phyloP scores from a whole-genome alignment of 257 asterid species.

The Solanum etuberosum region DNA sequence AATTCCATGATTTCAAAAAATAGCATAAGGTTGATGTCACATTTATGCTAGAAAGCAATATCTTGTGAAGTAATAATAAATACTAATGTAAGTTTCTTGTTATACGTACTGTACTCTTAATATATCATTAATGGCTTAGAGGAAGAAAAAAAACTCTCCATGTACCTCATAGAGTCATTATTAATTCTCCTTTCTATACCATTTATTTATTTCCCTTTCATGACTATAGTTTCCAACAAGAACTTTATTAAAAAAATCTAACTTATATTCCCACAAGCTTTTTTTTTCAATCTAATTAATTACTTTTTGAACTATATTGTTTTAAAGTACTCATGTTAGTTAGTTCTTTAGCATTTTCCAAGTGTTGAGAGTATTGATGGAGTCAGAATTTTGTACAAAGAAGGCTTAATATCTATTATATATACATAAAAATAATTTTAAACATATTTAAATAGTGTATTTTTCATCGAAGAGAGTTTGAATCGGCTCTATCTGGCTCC shows the following conservation, averaged over 20 bases:
- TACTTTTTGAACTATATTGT: neutral
- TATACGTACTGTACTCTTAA: neutral
- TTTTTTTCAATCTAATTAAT: neutral
- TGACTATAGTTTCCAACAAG: neutral
- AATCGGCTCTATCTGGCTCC: rapidly evolving
- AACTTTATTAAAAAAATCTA: neutral
- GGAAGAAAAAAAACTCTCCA: neutral
- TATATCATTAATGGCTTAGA: neutral
- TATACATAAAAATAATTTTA: neutral
- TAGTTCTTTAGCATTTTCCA: neutral
- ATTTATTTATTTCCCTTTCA: neutral
- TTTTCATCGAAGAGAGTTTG: too few species aligned
- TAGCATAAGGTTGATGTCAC: neutral
- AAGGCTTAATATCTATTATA: neutral
- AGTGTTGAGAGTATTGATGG: neutral
- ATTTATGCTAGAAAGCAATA: neutral
- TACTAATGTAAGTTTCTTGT: neutral
- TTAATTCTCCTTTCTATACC: neutral
- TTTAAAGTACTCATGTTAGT: neutral
- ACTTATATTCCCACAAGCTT: neutral
- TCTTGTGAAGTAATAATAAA: neutral
- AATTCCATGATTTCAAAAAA: neutral
- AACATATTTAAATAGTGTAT: too few species aligned
- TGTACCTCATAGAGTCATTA: neutral
- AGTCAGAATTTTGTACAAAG: too few species aligned